phyloP scores from a whole-genome alignment of 2,329 filamentous ascomycete species.

The Myriosclerotinia scirpicola region DNA sequence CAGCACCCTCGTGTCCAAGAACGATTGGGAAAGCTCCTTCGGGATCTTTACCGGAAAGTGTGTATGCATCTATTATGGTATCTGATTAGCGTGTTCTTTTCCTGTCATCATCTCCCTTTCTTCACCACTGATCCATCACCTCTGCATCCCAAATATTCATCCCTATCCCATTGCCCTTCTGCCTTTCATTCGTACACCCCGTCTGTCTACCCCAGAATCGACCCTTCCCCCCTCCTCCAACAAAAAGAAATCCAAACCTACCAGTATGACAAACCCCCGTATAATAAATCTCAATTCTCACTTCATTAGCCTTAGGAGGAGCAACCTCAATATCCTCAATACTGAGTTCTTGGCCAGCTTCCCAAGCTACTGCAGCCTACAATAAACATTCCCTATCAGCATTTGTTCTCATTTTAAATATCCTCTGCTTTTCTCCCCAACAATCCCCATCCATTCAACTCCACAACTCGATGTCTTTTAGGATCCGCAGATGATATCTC shows the following conservation, averaged over 20 bases:
- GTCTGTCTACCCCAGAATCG: too few relatives aligned
- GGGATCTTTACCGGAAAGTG: slow-evolving; percentile 92
- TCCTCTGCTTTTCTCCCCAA: background rate
- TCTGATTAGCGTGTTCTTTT: slow-evolving; percentile 23
- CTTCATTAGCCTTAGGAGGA: slow-evolving; percentile 87
- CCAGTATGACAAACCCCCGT: slow-evolving; percentile 98
- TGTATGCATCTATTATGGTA: slow-evolving; percentile 73
- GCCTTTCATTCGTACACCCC: too few relatives aligned
- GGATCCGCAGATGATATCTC: background rate
- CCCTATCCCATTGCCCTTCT: too few relatives aligned
- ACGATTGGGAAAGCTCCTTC: slow-evolving; percentile 92
- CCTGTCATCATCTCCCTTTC: background rate
- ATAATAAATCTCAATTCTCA: slow-evolving; percentile 95
- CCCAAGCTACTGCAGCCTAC: slow-evolving; percentile 93
- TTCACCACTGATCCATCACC: too few relatives aligned
- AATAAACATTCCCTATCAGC: slow-evolving; percentile 43
- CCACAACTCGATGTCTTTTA: background rate
- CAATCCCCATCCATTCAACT: too few relatives aligned
- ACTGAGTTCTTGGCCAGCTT: slow-evolving; percentile 83
- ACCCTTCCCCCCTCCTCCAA: too few relatives aligned
- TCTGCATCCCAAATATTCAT: background rate
- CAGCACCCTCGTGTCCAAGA: slow-evolving; percentile 87
- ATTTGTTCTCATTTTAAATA: background rate
- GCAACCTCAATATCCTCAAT: slow-evolving; percentile 92
- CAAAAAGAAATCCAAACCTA: slow-evolving; percentile 44